phyloP scores from a whole-genome alignment of 139 green algal species.

The Chlorella sp. region DNA sequence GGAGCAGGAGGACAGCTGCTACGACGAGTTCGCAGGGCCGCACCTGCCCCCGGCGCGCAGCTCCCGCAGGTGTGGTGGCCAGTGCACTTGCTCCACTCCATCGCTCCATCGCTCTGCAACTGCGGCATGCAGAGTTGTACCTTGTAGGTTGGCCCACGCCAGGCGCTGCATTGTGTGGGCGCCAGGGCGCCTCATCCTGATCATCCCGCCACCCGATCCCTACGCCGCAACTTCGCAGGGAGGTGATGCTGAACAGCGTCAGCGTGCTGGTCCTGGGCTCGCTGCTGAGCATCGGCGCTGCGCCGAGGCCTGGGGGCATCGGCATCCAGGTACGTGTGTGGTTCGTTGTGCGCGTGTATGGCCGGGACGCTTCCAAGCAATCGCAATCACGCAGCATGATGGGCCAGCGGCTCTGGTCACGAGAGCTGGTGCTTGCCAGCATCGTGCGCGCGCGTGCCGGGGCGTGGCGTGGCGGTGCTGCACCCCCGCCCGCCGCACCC shows the following conservation, averaged over 20 bases:
- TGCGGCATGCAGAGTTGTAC: no score
- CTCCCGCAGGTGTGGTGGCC: no score
- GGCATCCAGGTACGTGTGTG: constrained; percentile 38
- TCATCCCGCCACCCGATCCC: no score
- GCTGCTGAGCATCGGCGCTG: constrained; percentile 58
- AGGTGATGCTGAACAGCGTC: constrained; percentile 60
- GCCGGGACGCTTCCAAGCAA: neutral
- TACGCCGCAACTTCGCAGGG: constrained; percentile 53
- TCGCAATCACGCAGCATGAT: neutral
- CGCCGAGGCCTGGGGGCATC: constrained; percentile 48
- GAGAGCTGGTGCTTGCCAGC: neutral
- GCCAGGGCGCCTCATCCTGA: no score
- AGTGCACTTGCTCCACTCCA: no score
- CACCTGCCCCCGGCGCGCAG: no score
- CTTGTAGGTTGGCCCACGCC: no score
- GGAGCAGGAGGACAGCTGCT: no score
- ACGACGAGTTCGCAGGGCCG: no score
- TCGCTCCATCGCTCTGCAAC: no score
- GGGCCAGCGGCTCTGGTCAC: neutral
- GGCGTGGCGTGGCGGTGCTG: neutral
- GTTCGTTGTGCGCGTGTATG: neutral
- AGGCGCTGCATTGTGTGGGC: no score
- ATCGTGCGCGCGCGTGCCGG: neutral
- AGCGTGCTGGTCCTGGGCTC: constrained; percentile 62
- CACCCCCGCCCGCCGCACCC: neutral